Conservation (phyloP, 2,329 filamentous ascomycete genomes). For the Ophiocordyceps polyrhachis-furcata region DNA sequence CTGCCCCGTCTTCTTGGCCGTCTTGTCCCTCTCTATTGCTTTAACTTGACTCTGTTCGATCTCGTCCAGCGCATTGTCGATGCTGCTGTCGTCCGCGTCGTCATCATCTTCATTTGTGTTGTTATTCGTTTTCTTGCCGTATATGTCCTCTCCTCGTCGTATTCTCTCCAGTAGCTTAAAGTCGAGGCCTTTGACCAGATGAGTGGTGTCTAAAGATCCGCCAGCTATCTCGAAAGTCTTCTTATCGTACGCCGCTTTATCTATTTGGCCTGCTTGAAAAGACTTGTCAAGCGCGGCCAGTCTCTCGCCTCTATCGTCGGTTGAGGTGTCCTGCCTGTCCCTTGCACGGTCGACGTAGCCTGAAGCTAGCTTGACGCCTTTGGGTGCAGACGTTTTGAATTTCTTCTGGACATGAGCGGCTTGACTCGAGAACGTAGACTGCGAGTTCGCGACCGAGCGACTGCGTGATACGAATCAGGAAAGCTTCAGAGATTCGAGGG, state of each 20-base stretch:
- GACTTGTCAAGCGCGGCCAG: constrained; percentile 66
- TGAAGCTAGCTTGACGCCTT: constrained; percentile 58
- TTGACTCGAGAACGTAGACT: constrained; percentile 54
- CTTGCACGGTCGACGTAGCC: constrained; percentile 76
- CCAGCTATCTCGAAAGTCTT: constrained; percentile 61
- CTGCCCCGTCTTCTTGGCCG: constrained; percentile 40
- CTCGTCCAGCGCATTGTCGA: constrained; percentile 49
- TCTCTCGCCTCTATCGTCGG: constrained; percentile 39
- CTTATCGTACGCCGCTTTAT: constrained; percentile 58
- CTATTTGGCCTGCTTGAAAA: constrained; percentile 69
- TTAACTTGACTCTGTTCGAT: constrained; percentile 36
- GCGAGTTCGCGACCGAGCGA: constrained; percentile 37
- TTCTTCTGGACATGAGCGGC: constrained; percentile 43
- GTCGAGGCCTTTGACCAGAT: constrained; percentile 84
- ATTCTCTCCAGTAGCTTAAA: constrained; percentile 58
- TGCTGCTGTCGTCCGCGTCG: constrained; percentile 16
- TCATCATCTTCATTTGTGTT: constrained; percentile 9
- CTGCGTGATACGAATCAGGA: constrained; percentile 20
- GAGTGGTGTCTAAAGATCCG: constrained; percentile 62
- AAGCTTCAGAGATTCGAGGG: background rate
- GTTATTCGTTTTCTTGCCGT: constrained; percentile 17
- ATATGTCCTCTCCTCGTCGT: constrained; percentile 50
- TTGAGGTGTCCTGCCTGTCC: constrained; percentile 33
- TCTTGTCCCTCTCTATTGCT: constrained; percentile 29
- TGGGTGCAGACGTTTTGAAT: constrained; percentile 62